Evolutionary conservation across 495 filamentous ascomycete species (phyloP).

Genomic region (Sordaria brevicollis): DNA sequence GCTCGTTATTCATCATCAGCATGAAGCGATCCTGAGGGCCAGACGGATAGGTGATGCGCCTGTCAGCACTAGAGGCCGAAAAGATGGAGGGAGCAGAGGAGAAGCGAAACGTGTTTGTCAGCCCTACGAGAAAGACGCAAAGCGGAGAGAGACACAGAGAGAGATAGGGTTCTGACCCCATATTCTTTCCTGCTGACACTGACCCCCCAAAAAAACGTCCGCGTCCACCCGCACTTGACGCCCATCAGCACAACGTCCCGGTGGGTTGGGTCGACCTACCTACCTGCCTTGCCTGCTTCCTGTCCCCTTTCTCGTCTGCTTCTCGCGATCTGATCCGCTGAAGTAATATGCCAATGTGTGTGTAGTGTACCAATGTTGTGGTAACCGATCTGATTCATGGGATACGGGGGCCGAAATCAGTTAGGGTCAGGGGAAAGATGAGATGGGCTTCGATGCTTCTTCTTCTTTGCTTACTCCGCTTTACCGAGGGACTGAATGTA

Average conservation of each 20-base stretch:
- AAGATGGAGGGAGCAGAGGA: background rate
- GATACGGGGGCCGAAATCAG: no score
- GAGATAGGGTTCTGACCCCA: background rate
- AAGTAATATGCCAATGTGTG: background rate
- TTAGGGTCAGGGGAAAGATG: background rate
- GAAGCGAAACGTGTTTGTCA: background rate
- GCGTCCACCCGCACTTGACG: no score
- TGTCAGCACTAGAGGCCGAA: background rate
- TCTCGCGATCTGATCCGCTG: background rate
- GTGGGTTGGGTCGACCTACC: background rate
- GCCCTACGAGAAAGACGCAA: background rate
- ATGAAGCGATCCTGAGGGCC: background rate
- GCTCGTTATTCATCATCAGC: background rate
- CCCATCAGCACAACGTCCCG: no score
- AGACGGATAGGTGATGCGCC: background rate
- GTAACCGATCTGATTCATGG: background rate
- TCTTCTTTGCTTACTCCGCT: background rate
- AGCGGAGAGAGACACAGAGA: background rate
- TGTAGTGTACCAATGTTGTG: background rate
- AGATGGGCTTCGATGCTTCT: no score
- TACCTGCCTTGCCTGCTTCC: background rate
- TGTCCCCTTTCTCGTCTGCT: background rate
- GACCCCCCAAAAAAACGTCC: background rate
- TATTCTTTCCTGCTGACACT: no score
- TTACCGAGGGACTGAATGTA: background rate